phyloP scores from a whole-genome alignment of 2,329 filamentous ascomycete genomes.

The Ophiocordyceps camponoti-rufipedis region DNA sequence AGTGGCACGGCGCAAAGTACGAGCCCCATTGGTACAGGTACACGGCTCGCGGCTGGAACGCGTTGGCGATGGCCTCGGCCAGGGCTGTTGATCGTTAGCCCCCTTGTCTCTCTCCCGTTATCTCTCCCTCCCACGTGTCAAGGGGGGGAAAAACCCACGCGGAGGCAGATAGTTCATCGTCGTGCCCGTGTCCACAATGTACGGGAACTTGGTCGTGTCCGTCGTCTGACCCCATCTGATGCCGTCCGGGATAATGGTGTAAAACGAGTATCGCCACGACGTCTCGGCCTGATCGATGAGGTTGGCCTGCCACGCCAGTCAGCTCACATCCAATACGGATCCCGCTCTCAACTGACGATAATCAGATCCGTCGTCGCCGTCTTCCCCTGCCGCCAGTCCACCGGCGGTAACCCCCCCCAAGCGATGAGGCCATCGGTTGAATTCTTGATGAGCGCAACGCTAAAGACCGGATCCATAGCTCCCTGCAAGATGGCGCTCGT shows the following conservation, averaged over 20 bases:
- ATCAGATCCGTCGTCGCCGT: constrained; percentile 22
- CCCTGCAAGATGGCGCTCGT: constrained; percentile 28
- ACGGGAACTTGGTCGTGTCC: constrained; percentile 24
- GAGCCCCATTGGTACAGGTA: constrained; percentile 27
- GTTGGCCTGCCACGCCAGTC: constrained; percentile 18
- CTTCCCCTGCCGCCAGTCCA: constrained; percentile 11
- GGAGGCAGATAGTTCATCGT: constrained; percentile 31
- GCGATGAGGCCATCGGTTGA: constrained; percentile 25
- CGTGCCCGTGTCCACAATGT: constrained; percentile 33
- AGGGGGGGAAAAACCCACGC: constrained; percentile 14
- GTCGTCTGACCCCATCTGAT: constrained; percentile 23
- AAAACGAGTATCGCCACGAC: constrained; percentile 29
- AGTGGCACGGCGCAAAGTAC: constrained; percentile 30
- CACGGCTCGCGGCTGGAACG: constrained; percentile 26
- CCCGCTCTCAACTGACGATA: constrained; percentile 17
- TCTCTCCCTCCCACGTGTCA: not conserved
- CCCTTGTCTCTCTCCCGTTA: too few species aligned
- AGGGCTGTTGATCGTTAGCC: constrained; percentile 14
- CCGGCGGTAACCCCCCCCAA: constrained; percentile 26
- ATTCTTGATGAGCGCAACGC: constrained; percentile 27
- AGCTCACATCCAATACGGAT: not conserved
- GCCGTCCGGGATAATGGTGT: constrained; percentile 32
- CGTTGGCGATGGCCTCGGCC: constrained; percentile 25
- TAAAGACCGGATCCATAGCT: constrained; percentile 24
- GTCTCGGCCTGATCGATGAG: constrained; percentile 19